Conservation (phyloP, 2,329 filamentous ascomycete species). For the Xylaria sp. region DNA sequence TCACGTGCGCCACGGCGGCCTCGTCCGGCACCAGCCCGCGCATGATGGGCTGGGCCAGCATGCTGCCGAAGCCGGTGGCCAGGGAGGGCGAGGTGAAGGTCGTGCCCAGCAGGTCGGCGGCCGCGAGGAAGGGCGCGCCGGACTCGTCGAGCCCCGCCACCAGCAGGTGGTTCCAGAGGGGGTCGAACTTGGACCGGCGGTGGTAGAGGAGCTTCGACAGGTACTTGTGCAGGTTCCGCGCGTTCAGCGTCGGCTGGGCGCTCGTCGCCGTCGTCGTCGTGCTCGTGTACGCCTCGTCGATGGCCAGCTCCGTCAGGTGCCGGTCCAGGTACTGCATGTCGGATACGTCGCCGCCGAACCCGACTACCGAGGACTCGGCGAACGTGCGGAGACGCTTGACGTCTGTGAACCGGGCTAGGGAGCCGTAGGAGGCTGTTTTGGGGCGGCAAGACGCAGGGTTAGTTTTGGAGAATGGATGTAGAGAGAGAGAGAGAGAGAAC, state of each 20-base stretch:
- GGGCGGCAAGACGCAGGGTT: constrained; percentile 23
- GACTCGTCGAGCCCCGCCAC: constrained; percentile 87
- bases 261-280: constrained; percentile 3
- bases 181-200: constrained; percentile 94
- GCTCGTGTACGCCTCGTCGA: constrained; percentile 82
- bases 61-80: constrained; percentile 92
- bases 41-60: constrained; percentile 92
- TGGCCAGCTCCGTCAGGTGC: constrained; percentile 85
- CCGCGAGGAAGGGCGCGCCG: constrained; percentile 86
- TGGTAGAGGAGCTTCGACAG: constrained; percentile 95
- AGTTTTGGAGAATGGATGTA: constrained; percentile 1
- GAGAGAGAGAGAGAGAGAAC: constrained; percentile 1
- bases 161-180: constrained; percentile 95
- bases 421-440: constrained; percentile 88
- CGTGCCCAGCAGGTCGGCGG: constrained; percentile 90
- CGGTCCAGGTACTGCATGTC: constrained; percentile 99
- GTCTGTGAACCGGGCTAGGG: constrained; percentile 93
- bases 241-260: constrained; percentile 71
- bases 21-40: constrained; percentile 87
- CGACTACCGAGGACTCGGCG: constrained; percentile 83
- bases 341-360: constrained; percentile 95
- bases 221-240: constrained; percentile 96
- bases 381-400: constrained; percentile 95
- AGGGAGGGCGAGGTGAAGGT: constrained; percentile 89
- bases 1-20: constrained; percentile 75